phyloP scores from a whole-genome alignment of 2,329 filamentous ascomycete species.

The Neofusicoccum sp. region DNA sequence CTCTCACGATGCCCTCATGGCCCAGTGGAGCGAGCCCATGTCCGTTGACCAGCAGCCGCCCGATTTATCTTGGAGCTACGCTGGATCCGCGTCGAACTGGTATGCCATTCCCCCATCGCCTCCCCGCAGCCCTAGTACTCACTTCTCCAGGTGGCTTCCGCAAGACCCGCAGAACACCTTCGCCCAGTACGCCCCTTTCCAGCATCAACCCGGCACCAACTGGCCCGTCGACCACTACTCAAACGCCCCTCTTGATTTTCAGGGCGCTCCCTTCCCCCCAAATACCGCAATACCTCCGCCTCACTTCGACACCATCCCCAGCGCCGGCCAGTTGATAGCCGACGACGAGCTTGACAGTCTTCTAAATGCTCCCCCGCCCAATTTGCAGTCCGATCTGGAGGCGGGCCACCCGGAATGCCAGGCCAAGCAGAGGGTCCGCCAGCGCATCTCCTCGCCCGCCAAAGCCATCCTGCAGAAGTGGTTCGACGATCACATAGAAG shows the following conservation, averaged over 20 bases:
- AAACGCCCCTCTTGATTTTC: slow-evolving; percentile 1
- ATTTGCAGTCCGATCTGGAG: background rate
- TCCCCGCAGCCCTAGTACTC: slow-evolving; percentile 4
- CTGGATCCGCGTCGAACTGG: background rate
- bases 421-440: background rate
- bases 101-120: background rate
- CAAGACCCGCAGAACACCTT: background rate
- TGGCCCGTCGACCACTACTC: slow-evolving; percentile 2
- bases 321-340: background rate
- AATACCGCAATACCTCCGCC: background rate
- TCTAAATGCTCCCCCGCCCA: background rate
- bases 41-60: background rate
- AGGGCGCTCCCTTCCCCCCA: slow-evolving; percentile 7
- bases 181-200: background rate
- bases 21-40: slow-evolving; percentile 1
- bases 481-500: slow-evolving; percentile 27
- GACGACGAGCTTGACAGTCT: slow-evolving; percentile 4
- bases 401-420: background rate
- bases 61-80: background rate
- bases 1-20: background rate
- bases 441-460: slow-evolving; percentile 25
- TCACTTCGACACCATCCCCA: background rate
- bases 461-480: slow-evolving; percentile 26
- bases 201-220: background rate
- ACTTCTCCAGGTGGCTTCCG: slow-evolving; percentile 2